Conservation (phyloP, 192 early-diverging fungal species). For the Linnemannia exigua region DNA sequence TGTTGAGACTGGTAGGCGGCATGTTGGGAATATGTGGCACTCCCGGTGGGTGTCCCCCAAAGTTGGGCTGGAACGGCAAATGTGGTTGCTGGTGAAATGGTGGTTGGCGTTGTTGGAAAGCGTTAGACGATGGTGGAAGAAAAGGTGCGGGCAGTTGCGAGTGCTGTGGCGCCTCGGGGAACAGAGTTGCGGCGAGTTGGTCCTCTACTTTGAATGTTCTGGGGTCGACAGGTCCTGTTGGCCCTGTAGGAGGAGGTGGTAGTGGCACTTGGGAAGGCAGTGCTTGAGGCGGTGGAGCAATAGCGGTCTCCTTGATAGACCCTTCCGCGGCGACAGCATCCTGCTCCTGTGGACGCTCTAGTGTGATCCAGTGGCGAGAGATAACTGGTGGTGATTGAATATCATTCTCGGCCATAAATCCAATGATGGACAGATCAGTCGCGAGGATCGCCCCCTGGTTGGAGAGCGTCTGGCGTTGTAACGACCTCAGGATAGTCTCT, state of each 20-base stretch:
- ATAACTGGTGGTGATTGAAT: conserved; percentile 48
- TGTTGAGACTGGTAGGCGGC: conserved; percentile 30
- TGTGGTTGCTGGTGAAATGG: conserved; percentile 20
- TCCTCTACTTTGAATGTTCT: conserved; percentile 23
- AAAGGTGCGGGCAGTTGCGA: not conserved
- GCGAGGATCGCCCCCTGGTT: conserved; percentile 45
- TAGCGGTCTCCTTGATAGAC: not conserved
- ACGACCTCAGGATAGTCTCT: not conserved
- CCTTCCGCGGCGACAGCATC: not conserved
- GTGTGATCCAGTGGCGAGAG: conserved; percentile 46
- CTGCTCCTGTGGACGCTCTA: conserved; percentile 16
- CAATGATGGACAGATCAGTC: conserved; percentile 45
- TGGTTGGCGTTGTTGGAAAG: conserved; percentile 11
- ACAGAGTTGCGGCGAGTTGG: conserved; percentile 10
- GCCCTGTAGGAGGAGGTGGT: not conserved
- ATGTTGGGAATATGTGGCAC: conserved; percentile 15
- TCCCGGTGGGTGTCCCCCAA: conserved; percentile 14
- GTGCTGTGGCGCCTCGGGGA: conserved; percentile 6
- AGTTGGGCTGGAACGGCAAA: conserved; percentile 9
- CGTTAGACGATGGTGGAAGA: not conserved
- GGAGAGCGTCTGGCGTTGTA: conserved; percentile 35
- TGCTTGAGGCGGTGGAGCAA: not conserved
- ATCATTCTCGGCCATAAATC: conserved; percentile 27
- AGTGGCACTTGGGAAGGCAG: not conserved
- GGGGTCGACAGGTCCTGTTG: not conserved